Evolutionary conservation across 2,329 filamentous ascomycete genomes (phyloP), one percentile per base, ranked within the genome.

Genomic region (Aspergillus quadricinctus): DNA sequence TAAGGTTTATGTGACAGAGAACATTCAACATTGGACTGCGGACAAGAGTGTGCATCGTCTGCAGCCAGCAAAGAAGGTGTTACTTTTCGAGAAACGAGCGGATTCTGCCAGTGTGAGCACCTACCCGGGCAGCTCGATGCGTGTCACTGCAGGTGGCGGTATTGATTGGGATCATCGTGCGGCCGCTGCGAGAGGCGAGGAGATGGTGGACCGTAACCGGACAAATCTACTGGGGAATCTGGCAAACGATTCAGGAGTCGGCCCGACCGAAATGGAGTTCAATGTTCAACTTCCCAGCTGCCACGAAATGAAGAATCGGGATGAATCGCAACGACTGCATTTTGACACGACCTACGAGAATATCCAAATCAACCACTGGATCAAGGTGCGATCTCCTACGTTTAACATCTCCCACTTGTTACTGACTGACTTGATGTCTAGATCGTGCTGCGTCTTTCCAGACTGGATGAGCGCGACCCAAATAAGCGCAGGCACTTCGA

Each of bases 271-370:
- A 75, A 92, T 96, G 78, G 92, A 97, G 70, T 93, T 96, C 79
- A 94, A 88, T 59, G 90, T 96, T 9, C 91, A 96, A 75, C 81
- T 97, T 50, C 92, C 92, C 10, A 96, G 90, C 37, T 97, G 92
- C 69, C 85, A 90, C 64, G 87, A 88, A 68, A 92, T 95, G 88
- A 82, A 78, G 63, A 85, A 88, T 23, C 88, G 87, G 66, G 87
- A 92, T 67, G 80, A 81, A 60, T 68, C 73, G 27, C 81, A 84
- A 57, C 83, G 85, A 57, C 76, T 97, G 57, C 88, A 96, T 70
- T 93, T 93, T 53, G 92, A 96, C 69, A 96, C 91, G 54, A 96
- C 91, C 56, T 96, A 93, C 80, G 89, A 91, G 68, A 95, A 95
- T 61, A 93, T 96, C 52, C 90, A 94, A 66, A 92, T 97, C 53